These are phyloP conservation scores for Glonium stellatum DNA, from an alignment of 495 filamentous ascomycete genomes.

Conservation along the genomic window DNA sequence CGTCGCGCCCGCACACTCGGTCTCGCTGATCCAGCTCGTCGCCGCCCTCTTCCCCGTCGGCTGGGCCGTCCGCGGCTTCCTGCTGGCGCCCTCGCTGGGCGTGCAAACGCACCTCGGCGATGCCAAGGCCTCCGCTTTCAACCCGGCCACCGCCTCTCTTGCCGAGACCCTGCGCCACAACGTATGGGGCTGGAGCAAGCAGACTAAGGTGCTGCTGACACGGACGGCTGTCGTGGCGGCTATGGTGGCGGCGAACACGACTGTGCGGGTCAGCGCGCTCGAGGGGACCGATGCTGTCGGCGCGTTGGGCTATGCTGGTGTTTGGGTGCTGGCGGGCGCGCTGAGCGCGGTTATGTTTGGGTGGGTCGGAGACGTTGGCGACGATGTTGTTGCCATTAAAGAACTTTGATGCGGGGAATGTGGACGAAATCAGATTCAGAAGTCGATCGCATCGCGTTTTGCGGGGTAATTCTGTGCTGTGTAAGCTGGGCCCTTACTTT, in stretches of 20 bases:
- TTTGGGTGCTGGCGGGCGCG: slow-evolving; percentile 60
- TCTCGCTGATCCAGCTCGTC: slow-evolving; percentile 45
- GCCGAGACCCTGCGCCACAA: slow-evolving; percentile 56
- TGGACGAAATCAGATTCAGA: too few relatives aligned
- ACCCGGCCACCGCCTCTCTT: slow-evolving; percentile 48
- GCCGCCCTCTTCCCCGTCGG: slow-evolving; percentile 57
- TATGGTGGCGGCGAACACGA: slow-evolving; percentile 53
- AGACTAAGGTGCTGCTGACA: slow-evolving; percentile 57
- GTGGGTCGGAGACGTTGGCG: slow-evolving; percentile 48
- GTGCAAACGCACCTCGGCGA: slow-evolving; percentile 18
- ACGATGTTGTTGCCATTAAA: too few relatives aligned
- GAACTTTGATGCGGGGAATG: too few relatives aligned
- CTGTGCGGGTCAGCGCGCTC: slow-evolving; percentile 56
- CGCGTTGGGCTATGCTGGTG: slow-evolving; percentile 57
- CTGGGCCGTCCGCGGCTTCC: slow-evolving; percentile 59
- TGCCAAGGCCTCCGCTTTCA: slow-evolving; percentile 36
- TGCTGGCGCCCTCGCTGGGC: slow-evolving; percentile 58
- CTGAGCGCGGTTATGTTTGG: slow-evolving; percentile 53
- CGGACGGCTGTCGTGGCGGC: slow-evolving; percentile 52
- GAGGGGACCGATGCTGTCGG: slow-evolving; percentile 61
- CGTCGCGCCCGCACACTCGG: slow-evolving; percentile 55
- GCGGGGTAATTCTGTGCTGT: too few relatives aligned
- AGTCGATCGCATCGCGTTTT: too few relatives aligned
- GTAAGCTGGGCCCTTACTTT: too few relatives aligned
- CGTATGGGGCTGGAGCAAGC: slow-evolving; percentile 46